phyloP scores from a whole-genome alignment of 2,329 filamentous ascomycete species.

The Aspergillus viridinutans region DNA sequence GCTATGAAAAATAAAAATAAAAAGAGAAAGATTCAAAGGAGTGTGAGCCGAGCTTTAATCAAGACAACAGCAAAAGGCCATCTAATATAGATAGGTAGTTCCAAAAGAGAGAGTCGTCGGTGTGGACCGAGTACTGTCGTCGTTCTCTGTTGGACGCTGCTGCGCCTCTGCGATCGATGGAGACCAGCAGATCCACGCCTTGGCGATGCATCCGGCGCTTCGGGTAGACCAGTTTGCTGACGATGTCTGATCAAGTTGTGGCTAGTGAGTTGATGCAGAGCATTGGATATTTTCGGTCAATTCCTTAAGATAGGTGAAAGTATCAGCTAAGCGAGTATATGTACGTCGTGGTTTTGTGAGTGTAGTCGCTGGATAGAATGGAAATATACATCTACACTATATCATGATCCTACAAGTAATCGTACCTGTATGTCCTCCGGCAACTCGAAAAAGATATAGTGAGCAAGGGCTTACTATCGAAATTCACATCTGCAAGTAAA shows the following conservation, averaged over 20 bases:
- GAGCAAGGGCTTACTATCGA: not conserved
- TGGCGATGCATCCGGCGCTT: not conserved
- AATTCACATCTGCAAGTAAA: not conserved
- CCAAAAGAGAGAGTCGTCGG: not conserved
- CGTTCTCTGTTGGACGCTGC: not conserved
- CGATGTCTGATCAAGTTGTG: not conserved
- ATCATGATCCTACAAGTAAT: not conserved
- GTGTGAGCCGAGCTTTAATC: not conserved
- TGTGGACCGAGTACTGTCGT: not conserved
- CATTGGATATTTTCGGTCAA: not conserved
- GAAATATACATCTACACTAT: not conserved
- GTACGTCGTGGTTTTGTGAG: not conserved
- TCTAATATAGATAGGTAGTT: not conserved
- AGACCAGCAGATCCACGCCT: not conserved
- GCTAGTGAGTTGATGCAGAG: not conserved
- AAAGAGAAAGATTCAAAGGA: not conserved
- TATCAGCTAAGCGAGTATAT: not conserved
- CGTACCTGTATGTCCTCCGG: not conserved
- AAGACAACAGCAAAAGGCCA: not conserved
- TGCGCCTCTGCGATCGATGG: not conserved
- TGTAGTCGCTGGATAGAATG: not conserved
- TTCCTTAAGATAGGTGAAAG: not conserved
- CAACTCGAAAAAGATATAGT: too few relatives aligned
- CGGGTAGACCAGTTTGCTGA: not conserved
- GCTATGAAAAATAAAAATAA: conserved; percentile 3